phyloP scores from a whole-genome alignment of 345 rosid genomes.

The Murraya paniculata region DNA sequence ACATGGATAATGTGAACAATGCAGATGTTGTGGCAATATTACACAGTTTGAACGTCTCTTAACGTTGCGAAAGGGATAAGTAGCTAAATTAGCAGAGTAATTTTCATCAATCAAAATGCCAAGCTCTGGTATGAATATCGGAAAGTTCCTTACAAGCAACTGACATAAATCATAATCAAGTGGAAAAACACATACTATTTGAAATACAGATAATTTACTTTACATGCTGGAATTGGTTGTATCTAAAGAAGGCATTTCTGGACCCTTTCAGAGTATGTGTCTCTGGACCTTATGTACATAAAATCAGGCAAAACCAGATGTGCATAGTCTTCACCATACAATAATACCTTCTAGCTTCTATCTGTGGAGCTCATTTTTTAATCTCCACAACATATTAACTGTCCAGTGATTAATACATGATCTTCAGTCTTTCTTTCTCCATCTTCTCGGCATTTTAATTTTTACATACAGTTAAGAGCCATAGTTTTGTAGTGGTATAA shows the following conservation, averaged over 20 bases:
- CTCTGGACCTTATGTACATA: conserved; percentile 28
- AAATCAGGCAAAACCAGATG: conserved; percentile 18
- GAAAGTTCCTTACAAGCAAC: conserved; percentile 1
- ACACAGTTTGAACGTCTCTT: background rate
- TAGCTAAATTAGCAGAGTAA: background rate
- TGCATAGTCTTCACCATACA: conserved; percentile 8
- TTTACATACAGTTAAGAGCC: conserved; percentile 13
- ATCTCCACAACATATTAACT: conserved; percentile 4
- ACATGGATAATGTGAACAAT: background rate
- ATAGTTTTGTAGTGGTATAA: background rate
- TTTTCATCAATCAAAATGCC: background rate
- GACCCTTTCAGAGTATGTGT: conserved; percentile 11
- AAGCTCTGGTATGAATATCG: background rate
- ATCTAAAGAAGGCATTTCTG: conserved; percentile 6
- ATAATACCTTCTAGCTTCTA: conserved; percentile 18
- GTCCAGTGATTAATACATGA: background rate
- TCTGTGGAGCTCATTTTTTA: background rate
- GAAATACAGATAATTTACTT: conserved; percentile 2
- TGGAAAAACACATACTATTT: background rate
- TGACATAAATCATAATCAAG: background rate
- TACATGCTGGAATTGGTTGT: conserved; percentile 10
- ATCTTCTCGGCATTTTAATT: conserved; percentile 5
- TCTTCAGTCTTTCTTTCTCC: conserved; percentile 5
- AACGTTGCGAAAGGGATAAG: background rate
- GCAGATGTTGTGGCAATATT: background rate